Evolutionary conservation across 2,329 filamentous ascomycete species (phyloP).

Genomic region (Fusarium drepaniforme): DNA sequence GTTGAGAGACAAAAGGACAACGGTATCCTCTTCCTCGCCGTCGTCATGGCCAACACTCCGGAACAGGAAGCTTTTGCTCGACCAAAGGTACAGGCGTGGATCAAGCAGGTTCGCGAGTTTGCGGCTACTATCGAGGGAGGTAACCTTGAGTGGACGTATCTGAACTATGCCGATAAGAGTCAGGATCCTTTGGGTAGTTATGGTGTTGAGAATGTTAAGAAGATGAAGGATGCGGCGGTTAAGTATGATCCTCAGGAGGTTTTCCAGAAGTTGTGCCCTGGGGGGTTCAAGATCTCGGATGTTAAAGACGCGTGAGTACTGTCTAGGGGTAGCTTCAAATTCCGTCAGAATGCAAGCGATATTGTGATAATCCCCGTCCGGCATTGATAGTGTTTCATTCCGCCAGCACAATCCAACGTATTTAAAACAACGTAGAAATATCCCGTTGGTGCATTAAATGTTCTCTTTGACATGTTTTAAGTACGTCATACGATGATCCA

Average conservation of each 20-base stretch:
- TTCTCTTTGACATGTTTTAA: neutral
- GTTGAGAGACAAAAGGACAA: slow-evolving; percentile 26
- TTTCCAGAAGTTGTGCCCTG: slow-evolving; percentile 41
- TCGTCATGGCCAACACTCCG: slow-evolving; percentile 13
- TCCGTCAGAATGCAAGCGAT: neutral
- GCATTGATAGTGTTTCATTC: neutral
- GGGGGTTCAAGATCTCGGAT: slow-evolving; percentile 37
- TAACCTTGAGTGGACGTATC: slow-evolving; percentile 34
- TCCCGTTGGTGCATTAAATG: slow-evolving; percentile 21
- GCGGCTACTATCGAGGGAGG: slow-evolving; percentile 28
- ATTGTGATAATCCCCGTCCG: neutral
- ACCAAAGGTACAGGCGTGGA: slow-evolving; percentile 21
- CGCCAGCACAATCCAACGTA: neutral
- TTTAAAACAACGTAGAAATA: neutral
- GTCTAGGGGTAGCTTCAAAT: neutral
- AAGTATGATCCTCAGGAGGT: slow-evolving; percentile 44
- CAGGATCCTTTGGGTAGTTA: slow-evolving; percentile 39
- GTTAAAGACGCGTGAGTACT: slow-evolving; percentile 23
- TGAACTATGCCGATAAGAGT: slow-evolving; percentile 35
- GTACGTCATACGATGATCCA: slow-evolving; percentile 6
- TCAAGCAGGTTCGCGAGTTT: slow-evolving; percentile 9
- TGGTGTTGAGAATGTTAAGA: slow-evolving; percentile 34
- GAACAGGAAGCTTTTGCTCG: slow-evolving; percentile 22
- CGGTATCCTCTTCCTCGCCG: slow-evolving; percentile 23
- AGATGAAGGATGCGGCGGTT: slow-evolving; percentile 31